phyloP scores from a whole-genome alignment of 2,329 filamentous ascomycete genomes.

The Xylariales sp. region DNA sequence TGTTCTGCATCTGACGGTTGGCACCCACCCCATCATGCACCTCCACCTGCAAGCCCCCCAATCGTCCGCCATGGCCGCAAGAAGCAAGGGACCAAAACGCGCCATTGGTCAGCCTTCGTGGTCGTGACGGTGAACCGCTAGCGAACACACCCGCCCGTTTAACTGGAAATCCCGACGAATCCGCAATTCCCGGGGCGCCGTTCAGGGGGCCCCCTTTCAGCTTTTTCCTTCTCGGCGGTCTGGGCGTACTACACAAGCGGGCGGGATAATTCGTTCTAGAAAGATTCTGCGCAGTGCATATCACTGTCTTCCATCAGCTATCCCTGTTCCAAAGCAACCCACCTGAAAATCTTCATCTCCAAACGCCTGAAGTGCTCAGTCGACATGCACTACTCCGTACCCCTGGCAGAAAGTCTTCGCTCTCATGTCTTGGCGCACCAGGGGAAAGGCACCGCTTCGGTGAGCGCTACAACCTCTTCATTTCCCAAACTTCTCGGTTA shows the following conservation, averaged over 20 bases:
- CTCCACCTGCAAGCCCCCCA: neutral
- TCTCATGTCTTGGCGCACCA: neutral
- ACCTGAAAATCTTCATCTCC: neutral
- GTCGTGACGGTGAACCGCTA: neutral
- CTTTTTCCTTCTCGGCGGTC: neutral
- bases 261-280: conserved; percentile 6
- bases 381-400: neutral
- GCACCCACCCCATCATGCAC: neutral
- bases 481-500: neutral
- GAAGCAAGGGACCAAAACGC: neutral
- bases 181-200: neutral
- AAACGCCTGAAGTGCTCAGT: neutral
- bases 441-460: neutral
- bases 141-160: neutral
- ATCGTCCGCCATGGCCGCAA: neutral
- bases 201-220: conserved; percentile 2
- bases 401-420: neutral
- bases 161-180: neutral
- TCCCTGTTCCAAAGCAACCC: neutral
- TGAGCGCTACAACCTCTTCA: neutral
- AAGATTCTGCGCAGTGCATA: conserved; percentile 6
- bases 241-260: neutral
- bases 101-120: neutral
- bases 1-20: neutral
- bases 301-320: conserved; percentile 1